Base-by-base conservation (phyloP, 345 rosid genomes). In the Gossypium rotundifolium region DNA sequence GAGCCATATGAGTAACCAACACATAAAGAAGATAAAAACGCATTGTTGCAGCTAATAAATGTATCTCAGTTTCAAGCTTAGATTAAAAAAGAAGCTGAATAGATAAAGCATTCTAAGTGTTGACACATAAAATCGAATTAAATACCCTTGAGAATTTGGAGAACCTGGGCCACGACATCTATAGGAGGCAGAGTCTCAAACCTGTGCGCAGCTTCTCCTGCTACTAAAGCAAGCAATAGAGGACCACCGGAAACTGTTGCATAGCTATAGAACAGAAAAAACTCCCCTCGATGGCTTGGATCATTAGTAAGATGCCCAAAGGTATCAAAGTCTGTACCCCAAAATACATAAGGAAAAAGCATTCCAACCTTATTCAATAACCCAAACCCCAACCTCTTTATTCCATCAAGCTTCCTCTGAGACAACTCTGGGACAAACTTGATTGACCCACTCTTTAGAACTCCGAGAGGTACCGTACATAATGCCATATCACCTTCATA, bases 141-240 rank as follows among this genome's bases (percentile, higher is more conserved):
- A 44, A 71, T 87, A 95, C 99, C 93, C 86, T 85, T 90, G 7
- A 95, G 96, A 75, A 93, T 95, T 85, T 90, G 94, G 81, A 95
- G 89, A 76, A 93, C 97, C 66, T 84, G 85, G 29, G 92, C 84
- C 76, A 91, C 97, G 9, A 98, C 98, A 70, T 95, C 99, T 6
- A 90, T 84, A 11, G 98, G 97, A 14, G 97, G 96, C 94, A 90
- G 88, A 46, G 91, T 91, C 86, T 95, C 99, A 80, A 95, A 93
- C 80, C 85, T 91, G 77, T 87, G 93, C 53, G 99, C 99, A 86
- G 97, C 98, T 85, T 95, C 99, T 62, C 99, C 99, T 22, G 99
- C 97, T 46, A 95, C 98, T 81, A 95, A 83, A 46, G 97, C 99
- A 54, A 95, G 82, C 86, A 95, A 81, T 42, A 93, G 91, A 69